A percentile compares a stretch with the other conserved stretches of the same genome.
These are phyloP conservation scores for Barnettozyma wickerhamii DNA, from an alignment of 805 yeast genomes.

Conservation along the genomic window DNA sequence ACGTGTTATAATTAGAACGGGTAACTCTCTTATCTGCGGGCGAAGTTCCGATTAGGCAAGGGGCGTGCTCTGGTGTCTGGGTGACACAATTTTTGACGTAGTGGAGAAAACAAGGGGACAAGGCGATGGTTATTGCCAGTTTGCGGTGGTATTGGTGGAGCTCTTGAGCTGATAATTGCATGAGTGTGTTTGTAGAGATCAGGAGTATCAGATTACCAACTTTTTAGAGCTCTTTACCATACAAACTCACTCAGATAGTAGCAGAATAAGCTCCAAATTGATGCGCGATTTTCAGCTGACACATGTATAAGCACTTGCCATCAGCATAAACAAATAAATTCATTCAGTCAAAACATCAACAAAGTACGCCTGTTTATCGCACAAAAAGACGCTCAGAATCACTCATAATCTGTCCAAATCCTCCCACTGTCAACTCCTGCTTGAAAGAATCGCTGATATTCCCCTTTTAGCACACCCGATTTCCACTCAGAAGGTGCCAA, in stretches of 20 bases:
- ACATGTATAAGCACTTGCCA: background rate
- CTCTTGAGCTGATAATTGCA: background rate
- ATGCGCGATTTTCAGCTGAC: background rate
- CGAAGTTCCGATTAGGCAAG: slow-evolving; percentile 2
- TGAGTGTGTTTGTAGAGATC: background rate
- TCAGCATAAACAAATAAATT: background rate
- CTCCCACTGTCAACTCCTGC: background rate
- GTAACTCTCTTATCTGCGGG: slow-evolving; percentile 2
- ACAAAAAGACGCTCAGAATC: background rate
- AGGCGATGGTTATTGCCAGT: background rate
- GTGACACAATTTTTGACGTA: background rate
- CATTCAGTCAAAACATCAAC: background rate
- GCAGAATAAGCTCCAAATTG: too few relatives aligned
- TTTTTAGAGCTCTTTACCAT: background rate
- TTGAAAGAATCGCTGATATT: background rate
- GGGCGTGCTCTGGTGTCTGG: background rate
- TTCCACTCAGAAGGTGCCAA: background rate
- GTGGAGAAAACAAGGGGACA: background rate
- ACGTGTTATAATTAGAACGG: background rate
- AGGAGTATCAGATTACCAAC: background rate
- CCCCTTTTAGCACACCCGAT: background rate
- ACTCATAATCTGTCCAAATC: background rate
- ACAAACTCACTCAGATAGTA: too few relatives aligned
- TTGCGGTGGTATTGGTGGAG: background rate
- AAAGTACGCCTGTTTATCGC: background rate